These are phyloP conservation scores for Tephrocybe sp. DNA, from an alignment of 768 basidiomycete species.

Conservation along the genomic window DNA sequence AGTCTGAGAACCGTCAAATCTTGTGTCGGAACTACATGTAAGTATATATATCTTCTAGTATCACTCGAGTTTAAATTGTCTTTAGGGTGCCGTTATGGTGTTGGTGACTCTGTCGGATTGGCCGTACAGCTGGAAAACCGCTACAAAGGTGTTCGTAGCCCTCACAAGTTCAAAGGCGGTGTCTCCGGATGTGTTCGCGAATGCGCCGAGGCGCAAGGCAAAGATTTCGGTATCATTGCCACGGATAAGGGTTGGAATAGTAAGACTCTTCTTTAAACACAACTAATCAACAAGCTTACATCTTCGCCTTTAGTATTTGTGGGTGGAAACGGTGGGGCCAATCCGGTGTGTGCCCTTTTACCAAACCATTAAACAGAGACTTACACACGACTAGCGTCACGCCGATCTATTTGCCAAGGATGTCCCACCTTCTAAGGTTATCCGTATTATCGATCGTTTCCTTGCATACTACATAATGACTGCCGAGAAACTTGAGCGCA, in stretches of 20 bases:
- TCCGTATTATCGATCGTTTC: slow-evolving; percentile 63
- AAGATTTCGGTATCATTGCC: slow-evolving; percentile 72
- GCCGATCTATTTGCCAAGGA: slow-evolving; percentile 64
- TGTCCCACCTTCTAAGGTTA: slow-evolving; percentile 49
- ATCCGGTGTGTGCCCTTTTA: too few relatives aligned
- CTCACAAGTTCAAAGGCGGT: slow-evolving; percentile 78
- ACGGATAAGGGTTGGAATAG: slow-evolving; percentile 78
- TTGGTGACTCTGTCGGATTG: slow-evolving; percentile 74
- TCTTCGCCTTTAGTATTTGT: too few relatives aligned
- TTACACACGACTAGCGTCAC: too few relatives aligned
- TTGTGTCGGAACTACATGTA: slow-evolving; percentile 68
- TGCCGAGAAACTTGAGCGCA: slow-evolving; percentile 68
- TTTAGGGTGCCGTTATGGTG: slow-evolving; percentile 60
- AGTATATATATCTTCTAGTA: neutral
- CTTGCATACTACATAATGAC: slow-evolving; percentile 69
- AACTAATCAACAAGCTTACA: slow-evolving; percentile 40
- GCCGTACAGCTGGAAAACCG: slow-evolving; percentile 71
- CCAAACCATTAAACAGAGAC: too few relatives aligned
- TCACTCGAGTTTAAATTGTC: neutral
- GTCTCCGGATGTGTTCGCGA: slow-evolving; percentile 74
- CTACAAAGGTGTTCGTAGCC: slow-evolving; percentile 65
- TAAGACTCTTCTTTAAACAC: slow-evolving; percentile 54
- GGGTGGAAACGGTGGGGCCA: slow-evolving; percentile 41
- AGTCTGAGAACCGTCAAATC: slow-evolving; percentile 72
- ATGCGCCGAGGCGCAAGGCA: slow-evolving; percentile 74